A percentile compares a stretch with the other conserved stretches of the same genome.
Evolutionary conservation across 2,329 filamentous ascomycete genomes (phyloP).

Genomic region (Thelonectria blattea): DNA sequence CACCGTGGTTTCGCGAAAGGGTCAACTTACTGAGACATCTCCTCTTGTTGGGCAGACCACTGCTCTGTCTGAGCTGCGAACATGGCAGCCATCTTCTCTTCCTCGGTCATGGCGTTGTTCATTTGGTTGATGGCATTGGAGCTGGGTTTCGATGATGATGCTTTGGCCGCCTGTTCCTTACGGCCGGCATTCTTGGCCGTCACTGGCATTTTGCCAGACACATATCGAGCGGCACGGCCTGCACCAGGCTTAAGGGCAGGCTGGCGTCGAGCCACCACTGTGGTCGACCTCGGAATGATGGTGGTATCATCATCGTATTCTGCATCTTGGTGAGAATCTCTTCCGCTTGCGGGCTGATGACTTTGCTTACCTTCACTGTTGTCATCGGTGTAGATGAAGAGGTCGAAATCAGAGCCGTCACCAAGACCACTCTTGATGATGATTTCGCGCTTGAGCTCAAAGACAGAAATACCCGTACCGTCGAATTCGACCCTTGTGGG

Average conservation of each 20-base stretch:
- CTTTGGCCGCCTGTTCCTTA: conserved; percentile 67
- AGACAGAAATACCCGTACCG: conserved; percentile 96
- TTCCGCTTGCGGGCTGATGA: background rate
- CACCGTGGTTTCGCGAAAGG: conserved; percentile 5
- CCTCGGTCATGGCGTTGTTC: conserved; percentile 84
- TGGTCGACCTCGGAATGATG: conserved; percentile 95
- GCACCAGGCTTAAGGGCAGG: conserved; percentile 85
- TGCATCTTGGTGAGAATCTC: conserved; percentile 49
- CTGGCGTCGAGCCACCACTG: conserved; percentile 85
- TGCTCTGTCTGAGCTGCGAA: conserved; percentile 88
- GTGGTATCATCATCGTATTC: conserved; percentile 98
- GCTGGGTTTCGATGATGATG: conserved; percentile 59
- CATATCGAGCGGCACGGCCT: conserved; percentile 90
- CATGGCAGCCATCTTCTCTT: conserved; percentile 92
- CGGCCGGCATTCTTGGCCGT: conserved; percentile 82
- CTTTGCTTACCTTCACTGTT: conserved; percentile 78
- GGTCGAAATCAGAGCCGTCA: conserved; percentile 94
- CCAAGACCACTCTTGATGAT: conserved; percentile 93
- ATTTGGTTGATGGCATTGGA: conserved; percentile 68
- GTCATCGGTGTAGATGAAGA: conserved; percentile 93
- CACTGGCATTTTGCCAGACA: conserved; percentile 93
- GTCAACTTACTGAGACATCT: conserved; percentile 77
- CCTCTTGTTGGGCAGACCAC: conserved; percentile 92
- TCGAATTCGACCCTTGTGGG: conserved; percentile 94
- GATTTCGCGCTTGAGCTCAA: conserved; percentile 98